Evolutionary conservation across 2,329 filamentous ascomycete genomes (phyloP), one percentile per base, ranked within the genome.

Genomic region (Orbilia javanica): DNA sequence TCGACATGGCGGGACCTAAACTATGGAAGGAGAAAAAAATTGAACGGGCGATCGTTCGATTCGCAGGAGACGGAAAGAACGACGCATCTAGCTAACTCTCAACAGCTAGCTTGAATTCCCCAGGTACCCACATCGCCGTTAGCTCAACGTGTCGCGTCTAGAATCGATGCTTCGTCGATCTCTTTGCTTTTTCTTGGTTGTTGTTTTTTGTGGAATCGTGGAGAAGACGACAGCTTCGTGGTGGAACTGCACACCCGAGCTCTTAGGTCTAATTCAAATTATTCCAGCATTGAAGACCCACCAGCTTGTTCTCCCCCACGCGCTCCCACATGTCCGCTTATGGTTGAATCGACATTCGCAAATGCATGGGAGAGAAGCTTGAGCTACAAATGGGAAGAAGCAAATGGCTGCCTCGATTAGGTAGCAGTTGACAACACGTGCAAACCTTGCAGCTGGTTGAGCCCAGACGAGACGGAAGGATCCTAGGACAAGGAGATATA

Each of bases 131-230:
- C 65, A 42, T 50, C 44, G 60, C 69, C 69, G 69, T 73, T 73
- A 66, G 63, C 22, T 53, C 44, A 66, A 77, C 73, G 73, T 77
- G 73, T 77, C 73, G 73, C 73, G 71, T 71, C 73, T 77, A 77
- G 73, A 77, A 77, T 77, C 73, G 73, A 77, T 70, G 66, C 62
- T 63, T 46, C 6, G 72, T 67, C 70, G 73, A 77, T 77, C 73
- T 52, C 52, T 71, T 77, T 77, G 66, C 73, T 77, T 77, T 77
- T 77, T 69, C 39, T 22, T 46, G 31, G 27, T 46, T 46, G 42
- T 57, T 64, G 36, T 44, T n/a, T 46, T 36, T 25, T n/a, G 31
- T 27, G 18, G 57, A 53, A 55, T 64, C 57, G 39, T 64, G 27
- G 48, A 52, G 53, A 66, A 57, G 31, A 27, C 25, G 36, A 31